Evolutionary conservation across 257 asterid species (phyloP).

Genomic region (Linaria vulgaris): DNA sequence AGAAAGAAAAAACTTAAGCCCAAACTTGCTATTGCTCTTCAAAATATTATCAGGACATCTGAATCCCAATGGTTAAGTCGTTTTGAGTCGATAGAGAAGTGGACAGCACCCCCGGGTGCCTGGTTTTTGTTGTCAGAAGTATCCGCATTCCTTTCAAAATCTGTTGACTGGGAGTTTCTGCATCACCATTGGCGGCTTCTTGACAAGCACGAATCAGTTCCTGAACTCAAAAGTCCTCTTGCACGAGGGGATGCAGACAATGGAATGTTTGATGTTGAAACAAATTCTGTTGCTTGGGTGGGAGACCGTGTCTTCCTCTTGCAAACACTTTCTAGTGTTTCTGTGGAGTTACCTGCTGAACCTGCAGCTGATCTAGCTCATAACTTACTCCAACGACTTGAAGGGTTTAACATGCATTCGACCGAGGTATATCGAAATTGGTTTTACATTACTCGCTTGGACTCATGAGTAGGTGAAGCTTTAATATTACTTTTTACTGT

Average conservation of each 20-base stretch:
- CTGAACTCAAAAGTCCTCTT: conserved; percentile 40
- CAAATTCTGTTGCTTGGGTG: conserved; percentile 76
- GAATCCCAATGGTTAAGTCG: conserved; percentile 62
- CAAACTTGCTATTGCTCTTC: conserved; percentile 65
- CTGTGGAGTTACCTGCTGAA: conserved; percentile 75
- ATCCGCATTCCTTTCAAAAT: conserved; percentile 70
- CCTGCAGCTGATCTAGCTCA: conserved; percentile 94
- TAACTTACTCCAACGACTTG: conserved; percentile 70
- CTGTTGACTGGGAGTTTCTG: conserved; percentile 91
- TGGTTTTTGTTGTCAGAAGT: conserved; percentile 91
- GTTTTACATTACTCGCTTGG: no score
- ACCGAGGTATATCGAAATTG: conserved; percentile 64
- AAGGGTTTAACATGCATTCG: conserved; percentile 83
- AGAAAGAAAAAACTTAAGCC: conserved; percentile 73
- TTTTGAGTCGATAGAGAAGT: conserved; percentile 64
- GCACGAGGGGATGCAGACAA: conserved; percentile 33
- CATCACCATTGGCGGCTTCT: conserved; percentile 84
- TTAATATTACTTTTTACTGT: no score
- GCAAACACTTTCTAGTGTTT: conserved; percentile 87
- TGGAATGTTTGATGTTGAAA: conserved; percentile 46
- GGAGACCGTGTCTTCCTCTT: conserved; percentile 84
- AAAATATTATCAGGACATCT: conserved; percentile 62
- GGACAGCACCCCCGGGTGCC: conserved; percentile 97
- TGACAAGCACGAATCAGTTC: conserved; percentile 57
- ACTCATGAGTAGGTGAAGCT: no score